These are phyloP conservation scores for Luvunga scandens DNA, from an alignment of 345 rosid genomes.

Conservation along the genomic window DNA sequence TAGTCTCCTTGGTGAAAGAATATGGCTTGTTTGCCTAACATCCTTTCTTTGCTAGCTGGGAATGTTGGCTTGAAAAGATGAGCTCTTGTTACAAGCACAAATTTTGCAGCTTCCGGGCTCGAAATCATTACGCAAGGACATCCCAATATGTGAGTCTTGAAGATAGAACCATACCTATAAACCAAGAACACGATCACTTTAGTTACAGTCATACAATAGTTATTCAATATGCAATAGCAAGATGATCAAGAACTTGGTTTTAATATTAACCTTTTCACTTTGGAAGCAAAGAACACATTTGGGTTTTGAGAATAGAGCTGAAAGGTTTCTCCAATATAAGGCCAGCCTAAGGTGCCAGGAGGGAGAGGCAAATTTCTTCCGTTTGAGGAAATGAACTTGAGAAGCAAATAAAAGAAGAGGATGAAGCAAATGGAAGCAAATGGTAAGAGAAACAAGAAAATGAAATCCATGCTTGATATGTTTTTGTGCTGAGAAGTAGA, in stretches of 20 bases:
- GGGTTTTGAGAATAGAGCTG: constrained; percentile 93
- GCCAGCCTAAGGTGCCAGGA: constrained; percentile 85
- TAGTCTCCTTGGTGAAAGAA: constrained; percentile 88
- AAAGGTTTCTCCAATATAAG: constrained; percentile 81
- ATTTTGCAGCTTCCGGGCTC: constrained; percentile 78
- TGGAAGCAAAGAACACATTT: constrained; percentile 70
- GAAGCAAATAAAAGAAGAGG: constrained; percentile 27
- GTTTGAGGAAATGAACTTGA: constrained; percentile 21
- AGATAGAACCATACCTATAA: constrained; percentile 65
- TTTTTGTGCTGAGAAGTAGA: background rate
- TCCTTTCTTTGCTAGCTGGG: constrained; percentile 87
- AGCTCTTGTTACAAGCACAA: constrained; percentile 61
- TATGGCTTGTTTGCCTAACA: constrained; percentile 78
- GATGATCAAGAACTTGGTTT: background rate
- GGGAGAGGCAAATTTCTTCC: constrained; percentile 57
- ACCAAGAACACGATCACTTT: background rate
- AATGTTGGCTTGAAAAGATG: constrained; percentile 87
- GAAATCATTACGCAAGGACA: constrained; percentile 92
- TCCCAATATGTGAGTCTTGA: constrained; percentile 80
- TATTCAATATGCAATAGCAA: background rate
- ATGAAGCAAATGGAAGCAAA: constrained; percentile 29
- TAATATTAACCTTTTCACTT: constrained; percentile 44
- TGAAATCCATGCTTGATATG: constrained; percentile 32
- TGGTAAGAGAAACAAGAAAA: constrained; percentile 12
- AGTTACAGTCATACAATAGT: background rate